phyloP scores from a whole-genome alignment of 345 rosid species.

The Populus alba region DNA sequence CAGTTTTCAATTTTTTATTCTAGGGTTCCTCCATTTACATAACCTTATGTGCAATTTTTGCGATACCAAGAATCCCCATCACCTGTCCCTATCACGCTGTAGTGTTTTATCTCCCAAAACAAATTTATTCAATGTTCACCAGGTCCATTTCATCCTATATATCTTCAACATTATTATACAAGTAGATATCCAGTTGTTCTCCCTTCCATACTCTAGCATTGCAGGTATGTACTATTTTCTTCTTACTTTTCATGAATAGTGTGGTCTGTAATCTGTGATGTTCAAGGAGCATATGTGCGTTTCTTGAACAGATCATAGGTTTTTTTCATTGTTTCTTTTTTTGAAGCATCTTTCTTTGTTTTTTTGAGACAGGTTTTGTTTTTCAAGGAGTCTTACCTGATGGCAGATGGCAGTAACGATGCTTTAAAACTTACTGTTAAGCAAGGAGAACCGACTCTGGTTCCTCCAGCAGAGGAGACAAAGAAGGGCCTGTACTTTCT shows the following conservation, averaged over 20 bases:
- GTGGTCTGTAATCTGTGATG: neutral
- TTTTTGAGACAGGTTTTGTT: constrained; percentile 13
- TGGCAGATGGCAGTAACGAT: constrained; percentile 34
- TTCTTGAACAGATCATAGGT: neutral
- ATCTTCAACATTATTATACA: constrained; percentile 16
- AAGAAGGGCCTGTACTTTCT: constrained; percentile 65
- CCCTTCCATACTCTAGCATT: neutral
- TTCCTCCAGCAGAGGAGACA: constrained; percentile 65
- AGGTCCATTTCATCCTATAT: constrained; percentile 29
- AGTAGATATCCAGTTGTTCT: neutral
- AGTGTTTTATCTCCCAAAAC: constrained; percentile 27
- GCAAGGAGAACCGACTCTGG: constrained; percentile 48
- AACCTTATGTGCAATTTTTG: neutral
- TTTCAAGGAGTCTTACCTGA: constrained; percentile 15
- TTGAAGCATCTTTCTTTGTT: neutral
- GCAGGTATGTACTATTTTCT: constrained; percentile 2
- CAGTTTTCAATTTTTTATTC: neutral
- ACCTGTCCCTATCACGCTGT: constrained; percentile 32
- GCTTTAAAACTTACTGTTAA: constrained; percentile 43
- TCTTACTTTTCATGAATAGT: neutral
- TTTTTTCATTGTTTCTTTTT: neutral
- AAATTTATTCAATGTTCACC: neutral
- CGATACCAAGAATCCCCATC: neutral
- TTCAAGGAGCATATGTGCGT: too few relatives aligned
- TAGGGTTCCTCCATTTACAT: neutral